Evolutionary conservation across 139 green algal species (phyloP).

Genomic region (Micractinium sp.): DNA sequence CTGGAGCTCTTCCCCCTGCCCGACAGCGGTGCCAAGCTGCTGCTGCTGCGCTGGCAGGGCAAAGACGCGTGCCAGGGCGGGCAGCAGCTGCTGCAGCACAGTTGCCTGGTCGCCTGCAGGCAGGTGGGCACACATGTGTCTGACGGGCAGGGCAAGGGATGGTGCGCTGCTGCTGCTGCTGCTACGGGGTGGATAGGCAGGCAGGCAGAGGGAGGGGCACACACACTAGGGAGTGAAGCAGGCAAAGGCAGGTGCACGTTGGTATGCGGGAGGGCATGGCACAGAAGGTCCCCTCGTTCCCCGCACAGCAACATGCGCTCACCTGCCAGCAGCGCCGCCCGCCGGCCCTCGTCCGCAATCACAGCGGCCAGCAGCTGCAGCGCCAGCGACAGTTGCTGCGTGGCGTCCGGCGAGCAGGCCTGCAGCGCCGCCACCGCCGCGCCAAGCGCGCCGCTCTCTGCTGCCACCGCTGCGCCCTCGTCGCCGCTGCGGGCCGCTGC

Average conservation of each 20-base stretch:
- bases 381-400: constrained; percentile 6
- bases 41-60: constrained; percentile 28
- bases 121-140: not conserved
- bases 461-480: constrained; percentile 23
- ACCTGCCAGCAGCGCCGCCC: not conserved
- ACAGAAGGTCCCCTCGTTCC: too few relatives aligned
- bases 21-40: not conserved
- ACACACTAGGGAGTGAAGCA: not conserved
- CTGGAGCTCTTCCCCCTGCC: not conserved
- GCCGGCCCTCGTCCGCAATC: not conserved
- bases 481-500: not conserved
- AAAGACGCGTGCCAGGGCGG: constrained; percentile 23
- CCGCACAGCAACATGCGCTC: not conserved
- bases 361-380: constrained; percentile 31
- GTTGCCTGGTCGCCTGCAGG: not conserved
- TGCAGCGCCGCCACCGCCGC: constrained; percentile 31
- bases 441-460: constrained; percentile 29
- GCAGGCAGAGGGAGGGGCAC: not conserved
- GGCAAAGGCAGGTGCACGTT: not conserved
- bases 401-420: not conserved
- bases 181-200: too few relatives aligned
- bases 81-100: constrained; percentile 10
- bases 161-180: not conserved
- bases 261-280: not conserved
- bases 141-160: too few relatives aligned